Base-by-base conservation (phyloP, 2,329 filamentous ascomycete genomes). In the Paraconiothyrium brasiliense region DNA sequence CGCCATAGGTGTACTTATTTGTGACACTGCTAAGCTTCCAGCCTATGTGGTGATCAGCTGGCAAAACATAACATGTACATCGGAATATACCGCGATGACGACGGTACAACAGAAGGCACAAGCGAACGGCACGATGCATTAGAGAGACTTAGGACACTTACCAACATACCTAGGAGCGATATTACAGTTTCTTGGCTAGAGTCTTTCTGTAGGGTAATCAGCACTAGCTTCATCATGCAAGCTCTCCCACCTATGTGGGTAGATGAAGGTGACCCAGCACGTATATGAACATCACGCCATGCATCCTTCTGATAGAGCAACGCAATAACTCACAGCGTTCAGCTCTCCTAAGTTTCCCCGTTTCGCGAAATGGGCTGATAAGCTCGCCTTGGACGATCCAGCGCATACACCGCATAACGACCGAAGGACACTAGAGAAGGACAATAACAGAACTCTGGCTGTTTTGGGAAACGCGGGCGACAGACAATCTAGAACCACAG, bases 111-210 rank as follows among this genome's bases (percentile, higher is more conserved):
- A 49, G 46, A 20, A 24, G 35, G 9, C 9, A 16, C 43, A 44
- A 49, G 50, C 51, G 37, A 60, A 47, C 49, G 50, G 59, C 50
- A 41, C 30, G 16, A 34, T 41, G 44, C 48, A 62, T 41, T 60
- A 65, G 57, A 49, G 56, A 61, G 61, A 34, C 41, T 62, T 65
- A 34, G 58, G 57, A 44, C 37, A 73, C 82, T 75, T 78, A 86
- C 85, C 55, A 97, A 84, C 87, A 98, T 93, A 2, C 95, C 95
- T 37, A 97, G 64, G 30, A 98, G 84, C 2, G 92, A 94, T 59
- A 99, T 92, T 22, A 97, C 89, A 0, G 94, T 98, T 80, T 98
- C 95, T 80, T 98, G 95, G 67, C 92, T 96, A 13, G 93, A 93
- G 76, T 98, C 94, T 85, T 97, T 90, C 82, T 86, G 70, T 59